phyloP scores from a whole-genome alignment of 257 asterid species.

The Agastache rugosa region DNA sequence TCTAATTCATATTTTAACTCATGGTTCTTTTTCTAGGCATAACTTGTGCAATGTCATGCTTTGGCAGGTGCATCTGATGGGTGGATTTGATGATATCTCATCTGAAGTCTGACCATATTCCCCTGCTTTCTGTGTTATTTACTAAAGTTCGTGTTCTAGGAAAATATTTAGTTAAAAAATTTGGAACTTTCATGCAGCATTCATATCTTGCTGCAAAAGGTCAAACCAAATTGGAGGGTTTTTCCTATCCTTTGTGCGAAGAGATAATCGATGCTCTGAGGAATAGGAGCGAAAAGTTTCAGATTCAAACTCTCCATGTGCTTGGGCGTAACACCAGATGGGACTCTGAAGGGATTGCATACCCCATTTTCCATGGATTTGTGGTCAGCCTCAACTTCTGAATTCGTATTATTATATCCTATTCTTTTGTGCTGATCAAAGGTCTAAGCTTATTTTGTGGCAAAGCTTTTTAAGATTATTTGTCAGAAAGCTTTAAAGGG shows the following conservation, averaged over 20 bases:
- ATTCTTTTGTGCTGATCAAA: conserved; percentile 1
- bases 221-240: conserved; percentile 49
- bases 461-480: background rate
- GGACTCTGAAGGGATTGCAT: conserved; percentile 70
- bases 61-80: conserved; percentile 89
- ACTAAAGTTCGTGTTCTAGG: conserved; percentile 28
- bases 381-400: conserved; percentile 59
- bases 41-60: conserved; percentile 31
- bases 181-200: conserved; percentile 58
- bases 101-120: conserved; percentile 58
- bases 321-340: conserved; percentile 76
- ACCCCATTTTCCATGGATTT: conserved; percentile 86
- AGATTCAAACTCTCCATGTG: conserved; percentile 79
- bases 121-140: conserved; percentile 41
- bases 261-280: conserved; percentile 71
- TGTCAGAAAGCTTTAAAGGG: background rate
- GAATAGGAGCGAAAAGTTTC: conserved; percentile 63
- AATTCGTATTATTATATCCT: background rate
- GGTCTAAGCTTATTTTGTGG: conserved; percentile 11
- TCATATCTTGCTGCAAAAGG: conserved; percentile 35
- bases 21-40: conserved; percentile 27
- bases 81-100: conserved; percentile 78
- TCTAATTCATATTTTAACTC: conserved; percentile 28
- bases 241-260: conserved; percentile 80
- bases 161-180: conserved; percentile 29